Conservation (phyloP, 805 yeast genomes). For the Candida boidinii region DNA sequence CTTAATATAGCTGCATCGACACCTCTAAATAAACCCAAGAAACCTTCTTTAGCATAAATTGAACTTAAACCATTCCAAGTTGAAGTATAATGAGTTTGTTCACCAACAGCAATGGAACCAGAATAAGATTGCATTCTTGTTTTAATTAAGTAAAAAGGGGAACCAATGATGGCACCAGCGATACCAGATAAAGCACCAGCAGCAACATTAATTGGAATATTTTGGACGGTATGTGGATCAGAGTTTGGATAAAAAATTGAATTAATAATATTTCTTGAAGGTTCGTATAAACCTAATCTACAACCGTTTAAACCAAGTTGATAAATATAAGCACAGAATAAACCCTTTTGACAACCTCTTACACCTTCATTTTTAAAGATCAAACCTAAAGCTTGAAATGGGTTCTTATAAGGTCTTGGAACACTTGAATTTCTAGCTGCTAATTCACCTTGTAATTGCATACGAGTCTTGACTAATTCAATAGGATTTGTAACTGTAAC, state of each 20-base stretch:
- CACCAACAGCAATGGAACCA: conserved; percentile 59
- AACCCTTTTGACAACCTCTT: conserved; percentile 82
- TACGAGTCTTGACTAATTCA: conserved; percentile 88
- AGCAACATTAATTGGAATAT: conserved; percentile 52
- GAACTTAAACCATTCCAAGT: conserved; percentile 59
- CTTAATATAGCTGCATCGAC: conserved; percentile 91
- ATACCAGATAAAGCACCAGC: conserved; percentile 83
- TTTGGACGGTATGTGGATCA: conserved; percentile 42
- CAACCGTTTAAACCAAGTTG: conserved; percentile 92
- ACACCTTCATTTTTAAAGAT: conserved; percentile 79
- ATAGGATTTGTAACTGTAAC: conserved; percentile 96
- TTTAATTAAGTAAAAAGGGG: conserved; percentile 87
- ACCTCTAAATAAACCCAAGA: conserved; percentile 78
- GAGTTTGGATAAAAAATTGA: conserved; percentile 39
- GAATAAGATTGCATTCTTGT: conserved; percentile 96
- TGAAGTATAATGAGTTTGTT: conserved; percentile 80
- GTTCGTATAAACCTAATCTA: conserved; percentile 91
- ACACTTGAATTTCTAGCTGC: conserved; percentile 40
- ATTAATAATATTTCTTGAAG: conserved; percentile 58
- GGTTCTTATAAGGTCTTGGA: conserved; percentile 61
- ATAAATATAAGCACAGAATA: conserved; percentile 80
- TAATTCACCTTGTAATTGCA: conserved; percentile 95
- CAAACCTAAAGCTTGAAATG: conserved; percentile 70
- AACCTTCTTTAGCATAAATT: conserved; percentile 60
- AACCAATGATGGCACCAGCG: conserved; percentile 82